Conservation (phyloP, 768 basidiomycete species). For the Tulasnella sp. region DNA sequence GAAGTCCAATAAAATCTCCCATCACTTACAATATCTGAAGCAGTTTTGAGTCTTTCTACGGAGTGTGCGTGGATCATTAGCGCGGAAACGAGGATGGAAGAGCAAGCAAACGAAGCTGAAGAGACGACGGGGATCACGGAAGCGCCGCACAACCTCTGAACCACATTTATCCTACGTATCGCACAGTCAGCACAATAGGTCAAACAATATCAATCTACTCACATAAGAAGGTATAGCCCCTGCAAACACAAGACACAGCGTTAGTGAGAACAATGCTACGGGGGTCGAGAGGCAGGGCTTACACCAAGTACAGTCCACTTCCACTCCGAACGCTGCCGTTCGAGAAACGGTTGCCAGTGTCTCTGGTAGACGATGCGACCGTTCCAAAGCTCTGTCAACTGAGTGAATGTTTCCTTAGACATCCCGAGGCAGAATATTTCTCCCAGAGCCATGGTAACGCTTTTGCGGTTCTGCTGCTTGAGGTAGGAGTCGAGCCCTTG, state of each 20-base stretch:
- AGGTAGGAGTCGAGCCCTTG: neutral
- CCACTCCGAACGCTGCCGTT: neutral
- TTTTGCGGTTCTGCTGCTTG: neutral
- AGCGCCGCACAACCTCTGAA: neutral
- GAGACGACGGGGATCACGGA: neutral
- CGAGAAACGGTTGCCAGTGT: slow-evolving; percentile 23
- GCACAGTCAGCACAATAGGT: neutral
- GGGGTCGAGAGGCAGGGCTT: neutral
- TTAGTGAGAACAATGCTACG: neutral
- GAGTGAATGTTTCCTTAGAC: neutral
- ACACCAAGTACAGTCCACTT: neutral
- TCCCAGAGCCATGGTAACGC: neutral
- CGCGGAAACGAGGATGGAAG: neutral
- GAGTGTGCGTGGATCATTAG: neutral
- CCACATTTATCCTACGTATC: neutral
- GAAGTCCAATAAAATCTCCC: neutral
- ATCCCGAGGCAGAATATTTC: slow-evolving; percentile 1
- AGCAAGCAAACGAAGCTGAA: neutral
- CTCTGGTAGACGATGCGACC: slow-evolving; percentile 23
- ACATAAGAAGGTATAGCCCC: neutral
- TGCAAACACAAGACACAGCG: neutral
- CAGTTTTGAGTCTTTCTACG: neutral
- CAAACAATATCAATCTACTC: neutral
- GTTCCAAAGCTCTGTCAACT: slow-evolving; percentile 10
- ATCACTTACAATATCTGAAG: slow-evolving; percentile 6